Percentiles rank a stretch among this genome's conserved stretches.
Conservation (phyloP, 1,284 basidiomycete species). For the Paramarasmius palmivorus region DNA sequence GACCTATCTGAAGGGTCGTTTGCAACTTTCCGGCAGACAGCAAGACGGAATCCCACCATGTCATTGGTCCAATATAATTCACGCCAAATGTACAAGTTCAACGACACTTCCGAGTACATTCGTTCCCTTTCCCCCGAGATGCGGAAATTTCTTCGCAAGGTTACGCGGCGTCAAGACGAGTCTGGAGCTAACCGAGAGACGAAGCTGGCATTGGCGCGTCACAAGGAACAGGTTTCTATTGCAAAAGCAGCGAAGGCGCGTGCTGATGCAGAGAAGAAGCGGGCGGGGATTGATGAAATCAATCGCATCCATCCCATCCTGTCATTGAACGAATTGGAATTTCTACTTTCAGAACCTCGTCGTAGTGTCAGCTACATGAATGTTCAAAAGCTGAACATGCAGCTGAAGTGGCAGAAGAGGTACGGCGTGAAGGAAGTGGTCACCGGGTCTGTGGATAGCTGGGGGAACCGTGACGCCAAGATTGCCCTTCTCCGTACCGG, state of each 20-base stretch:
- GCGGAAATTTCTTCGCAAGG: conserved; percentile 7
- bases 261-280: background rate
- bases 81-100: conserved; percentile 18
- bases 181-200: conserved; percentile 10
- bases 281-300: background rate
- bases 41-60: conserved; percentile 10
- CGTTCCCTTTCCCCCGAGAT: conserved; percentile 1
- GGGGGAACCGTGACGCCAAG: conserved; percentile 7
- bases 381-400: conserved; percentile 8
- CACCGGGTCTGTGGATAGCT: background rate
- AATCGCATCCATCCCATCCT: conserved; percentile 3
- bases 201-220: conserved; percentile 6
- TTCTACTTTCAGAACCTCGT: background rate
- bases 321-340: conserved; percentile 13
- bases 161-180: conserved; percentile 9
- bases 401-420: conserved; percentile 14
- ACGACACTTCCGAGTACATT: conserved; percentile 12
- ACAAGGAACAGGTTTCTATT: conserved; percentile 8
- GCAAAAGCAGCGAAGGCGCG: conserved; percentile 1
- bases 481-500: background rate
- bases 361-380: conserved; percentile 9
- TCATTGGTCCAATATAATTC: conserved; percentile 15
- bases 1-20: conserved; percentile 15
- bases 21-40: background rate
- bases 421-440: conserved; percentile 3